A percentile compares a stretch with the other conserved stretches of the same genome.
These are phyloP conservation scores for Exophiala xenobiotica DNA, from an alignment of 2,329 filamentous ascomycete species.

Conservation along the genomic window DNA sequence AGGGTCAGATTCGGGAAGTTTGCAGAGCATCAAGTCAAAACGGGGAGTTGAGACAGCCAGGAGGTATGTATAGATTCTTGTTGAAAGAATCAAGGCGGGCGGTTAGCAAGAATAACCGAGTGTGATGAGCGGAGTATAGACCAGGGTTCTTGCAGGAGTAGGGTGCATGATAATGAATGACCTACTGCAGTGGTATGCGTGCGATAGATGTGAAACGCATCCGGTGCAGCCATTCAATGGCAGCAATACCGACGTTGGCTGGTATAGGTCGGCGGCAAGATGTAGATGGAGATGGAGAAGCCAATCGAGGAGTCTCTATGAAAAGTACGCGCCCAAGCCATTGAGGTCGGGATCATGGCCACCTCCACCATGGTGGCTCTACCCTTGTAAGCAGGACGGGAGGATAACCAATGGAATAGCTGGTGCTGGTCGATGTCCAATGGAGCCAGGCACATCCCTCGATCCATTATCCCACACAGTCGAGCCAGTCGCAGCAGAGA, in stretches of 20 bases:
- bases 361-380: conserved; percentile 9
- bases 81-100: conserved; percentile 16
- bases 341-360: conserved; percentile 15
- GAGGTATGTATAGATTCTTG: conserved; percentile 26
- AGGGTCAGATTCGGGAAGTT: conserved; percentile 13
- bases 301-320: conserved; percentile 23
- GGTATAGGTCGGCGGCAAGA: conserved; percentile 25
- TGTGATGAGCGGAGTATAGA: conserved; percentile 24
- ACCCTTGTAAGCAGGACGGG: neutral
- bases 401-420: conserved; percentile 5
- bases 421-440: conserved; percentile 5
- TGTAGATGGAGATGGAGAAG: neutral
- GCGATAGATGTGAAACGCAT: conserved; percentile 27
- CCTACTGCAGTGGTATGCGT: conserved; percentile 23
- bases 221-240: conserved; percentile 15
- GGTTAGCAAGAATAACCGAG: conserved; percentile 18
- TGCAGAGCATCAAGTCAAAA: conserved; percentile 16
- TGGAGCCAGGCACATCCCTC: conserved; percentile 7
- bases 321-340: conserved; percentile 26
- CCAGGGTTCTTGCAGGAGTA: conserved; percentile 11
- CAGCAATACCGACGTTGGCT: conserved; percentile 6
- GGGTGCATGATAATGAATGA: conserved; percentile 20
- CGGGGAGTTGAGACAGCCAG: conserved; percentile 25
- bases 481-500: conserved; percentile 8
- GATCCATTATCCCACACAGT: conserved; percentile 9